Evolutionary conservation across 108 stramenopile genomes (phyloP), one percentile per base, ranked within the genome.

Genomic region (Pseudonitzschia delicatissima): DNA sequence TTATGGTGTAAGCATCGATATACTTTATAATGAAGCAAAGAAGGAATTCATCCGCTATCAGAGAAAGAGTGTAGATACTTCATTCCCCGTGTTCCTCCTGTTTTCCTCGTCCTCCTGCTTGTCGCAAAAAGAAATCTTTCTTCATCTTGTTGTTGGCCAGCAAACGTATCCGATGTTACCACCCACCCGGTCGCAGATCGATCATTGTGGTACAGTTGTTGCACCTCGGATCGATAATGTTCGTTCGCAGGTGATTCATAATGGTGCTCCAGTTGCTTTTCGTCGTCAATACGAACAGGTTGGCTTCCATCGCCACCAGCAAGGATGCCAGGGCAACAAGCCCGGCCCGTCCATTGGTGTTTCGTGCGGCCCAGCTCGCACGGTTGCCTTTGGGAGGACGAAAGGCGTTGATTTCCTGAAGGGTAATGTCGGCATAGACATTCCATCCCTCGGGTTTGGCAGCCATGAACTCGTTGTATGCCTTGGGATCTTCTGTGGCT

Each of bases 251-350:
- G 11, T 81, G 66, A 62, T 81, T 67, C 37, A 82, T 72, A 0
- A 86, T 28, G 6, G 74, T 53, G 52, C 85, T 86, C 82, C 82
- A 86, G 35, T 86, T 83, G 45, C 74, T 77, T 39, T 69, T 69
- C 1, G 80, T 80, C 6, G 85, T 81, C 42, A 86, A 45, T 0
- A 86, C 85, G 62, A 72, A 86, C 3, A 48, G 21, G 18, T 83
- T 76, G 20, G 80, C 80, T 71, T 86, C 80, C 71, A 86, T 69
- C 1, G 82, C 73, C 7, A 86, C 68, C 34, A 86, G 57, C 29
- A 82, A 45, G 0, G 79, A 72, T 28, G 70, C 85, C 34, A 86
- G n/a, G 0, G 78, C 72, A 20, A 76, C 71, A 11, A 86, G 63
- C 1, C 85, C 85, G 8, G 79, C 74, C 20, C 75, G 66, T 52